Base-by-base conservation (phyloP, 805 yeast species). In the Lipomyces sp. region DNA sequence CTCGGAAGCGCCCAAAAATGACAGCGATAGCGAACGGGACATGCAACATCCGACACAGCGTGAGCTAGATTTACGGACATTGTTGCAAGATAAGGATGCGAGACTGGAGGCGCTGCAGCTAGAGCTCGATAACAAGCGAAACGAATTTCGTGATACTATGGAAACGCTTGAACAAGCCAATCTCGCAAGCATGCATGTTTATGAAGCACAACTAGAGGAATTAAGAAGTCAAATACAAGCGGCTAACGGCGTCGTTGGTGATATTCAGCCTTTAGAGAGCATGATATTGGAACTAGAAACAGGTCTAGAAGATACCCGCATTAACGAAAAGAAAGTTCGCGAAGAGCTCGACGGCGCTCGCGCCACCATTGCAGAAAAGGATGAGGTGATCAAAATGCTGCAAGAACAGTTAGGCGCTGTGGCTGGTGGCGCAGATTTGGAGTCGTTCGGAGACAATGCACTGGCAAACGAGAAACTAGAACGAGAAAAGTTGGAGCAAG, bases 61-160 rank as follows among this genome's bases (percentile, higher is more conserved):
- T 4, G 72, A 72, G 42, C 70, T 74, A 56, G 79, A 76, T 62
- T 63, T 79, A 51, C 63, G 69, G 29, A 66, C 69, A 48, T 35
- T 71, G 30, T 69, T 74, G 30, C 70, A 66, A 24, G 76, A 75
- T 57, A 71, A 72, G 33, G 78, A 76, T 48, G 69, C 73, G 11
- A 74, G 73, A 64, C 74, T 75, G 34, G 70, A 68, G 7, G 67
- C 59, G 7, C 69, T 75, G 62, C 71, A 73, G 65, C 39, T 69
- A 34, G 76, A 74, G 59, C 63, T 74, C 53, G 80, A 70, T 55
- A 70, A 60, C 54, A 77, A 73, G 66, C 70, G 75, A 32, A 73
- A 59, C 57, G 79, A 73, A 71, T 79, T 77, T 69, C 68, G 80
- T 18, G 70, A 64, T 29, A 72, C 74, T 4, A 67, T 75, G 48